Percentiles rank a stretch among this genome's conserved stretches.
phyloP scores from a whole-genome alignment of 257 asterid species.

The Fraxinus quadrangulata region DNA sequence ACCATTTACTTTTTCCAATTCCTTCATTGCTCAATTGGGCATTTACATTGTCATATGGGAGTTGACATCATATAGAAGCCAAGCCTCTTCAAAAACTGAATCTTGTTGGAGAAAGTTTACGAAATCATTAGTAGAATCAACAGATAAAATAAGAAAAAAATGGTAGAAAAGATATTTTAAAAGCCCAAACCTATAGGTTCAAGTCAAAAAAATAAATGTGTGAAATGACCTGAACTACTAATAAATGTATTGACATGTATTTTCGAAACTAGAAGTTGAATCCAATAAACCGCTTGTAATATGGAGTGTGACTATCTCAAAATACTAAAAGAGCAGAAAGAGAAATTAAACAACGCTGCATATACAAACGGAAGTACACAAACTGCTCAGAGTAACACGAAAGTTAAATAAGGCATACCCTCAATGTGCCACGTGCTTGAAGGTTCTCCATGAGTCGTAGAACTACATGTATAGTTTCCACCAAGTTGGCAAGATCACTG shows the following conservation, averaged over 20 bases:
- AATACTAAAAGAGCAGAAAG: conserved; percentile 4
- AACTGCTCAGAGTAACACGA: conserved; percentile 9
- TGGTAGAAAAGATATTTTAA: neutral
- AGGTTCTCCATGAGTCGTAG: conserved; percentile 85
- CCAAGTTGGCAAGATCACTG: conserved; percentile 94
- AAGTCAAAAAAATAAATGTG: neutral
- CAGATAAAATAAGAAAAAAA: neutral
- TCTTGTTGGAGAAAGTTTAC: neutral
- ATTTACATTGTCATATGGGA: neutral
- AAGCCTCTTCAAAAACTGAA: neutral
- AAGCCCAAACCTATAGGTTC: conserved; percentile 4
- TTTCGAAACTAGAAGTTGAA: neutral
- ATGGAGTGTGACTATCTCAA: neutral
- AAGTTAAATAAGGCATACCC: conserved; percentile 55
- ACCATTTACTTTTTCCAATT: neutral
- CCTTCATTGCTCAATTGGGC: neutral
- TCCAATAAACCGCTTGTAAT: neutral
- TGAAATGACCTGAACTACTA: neutral
- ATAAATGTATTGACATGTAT: neutral
- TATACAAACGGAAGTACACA: neutral
- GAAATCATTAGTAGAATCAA: neutral
- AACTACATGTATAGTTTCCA: conserved; percentile 74
- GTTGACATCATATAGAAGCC: neutral
- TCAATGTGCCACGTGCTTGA: conserved; percentile 78
- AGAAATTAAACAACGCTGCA: conserved; percentile 7